Base-by-base conservation (phyloP, 108 stramenopile species). In the Halocafeteria seosinensis region DNA sequence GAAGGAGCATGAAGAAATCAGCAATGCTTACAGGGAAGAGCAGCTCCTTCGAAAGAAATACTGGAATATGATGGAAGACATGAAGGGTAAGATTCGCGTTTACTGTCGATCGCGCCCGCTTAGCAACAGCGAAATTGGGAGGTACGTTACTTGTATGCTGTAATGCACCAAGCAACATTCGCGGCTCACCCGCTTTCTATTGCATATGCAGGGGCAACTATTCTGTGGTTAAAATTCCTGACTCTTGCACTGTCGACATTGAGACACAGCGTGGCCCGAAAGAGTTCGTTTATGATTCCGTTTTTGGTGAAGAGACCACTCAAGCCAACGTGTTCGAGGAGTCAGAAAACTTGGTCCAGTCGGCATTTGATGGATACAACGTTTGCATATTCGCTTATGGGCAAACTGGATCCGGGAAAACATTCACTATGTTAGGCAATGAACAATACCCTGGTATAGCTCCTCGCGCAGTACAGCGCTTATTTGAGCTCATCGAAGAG, bases 51-150 rank as follows among this genome's bases (percentile, higher is more conserved):
- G 81, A 11, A 81, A 81, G 73, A 70, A 77, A 55, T 81, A 81
- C 66, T 78, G 72, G 73, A 82, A 82, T 68, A 67, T 62, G 75
- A 77, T 82, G 75, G 81, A 82, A 55, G 81, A 82, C 75, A 76
- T 82, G 76, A 82, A 82, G 73, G 81, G 81, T 21, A 79, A 79
- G 57, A 82, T 82, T 57, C 63, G 81, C 5, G 81, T 82, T 25
- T 80, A 55, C 52, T 75, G 76, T 24, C 71, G 81, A 30, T 76
- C 73, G 70, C 65, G 79, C 37, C 81, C 81, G 17, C 62, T 80
- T 26, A 72, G 74, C 0, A 64, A 72, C 38, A 76, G 73, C 55
- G 81, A 82, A 69, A 27, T 63, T 5, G 72, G 77, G 30, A 66
- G 71, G 13, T 50, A 58, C 25, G 76, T 71, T 38, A 3, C 50